These are phyloP conservation scores for Aspergillus flavus DNA, from an alignment of 2,329 filamentous ascomycete species.

Conservation along the genomic window DNA sequence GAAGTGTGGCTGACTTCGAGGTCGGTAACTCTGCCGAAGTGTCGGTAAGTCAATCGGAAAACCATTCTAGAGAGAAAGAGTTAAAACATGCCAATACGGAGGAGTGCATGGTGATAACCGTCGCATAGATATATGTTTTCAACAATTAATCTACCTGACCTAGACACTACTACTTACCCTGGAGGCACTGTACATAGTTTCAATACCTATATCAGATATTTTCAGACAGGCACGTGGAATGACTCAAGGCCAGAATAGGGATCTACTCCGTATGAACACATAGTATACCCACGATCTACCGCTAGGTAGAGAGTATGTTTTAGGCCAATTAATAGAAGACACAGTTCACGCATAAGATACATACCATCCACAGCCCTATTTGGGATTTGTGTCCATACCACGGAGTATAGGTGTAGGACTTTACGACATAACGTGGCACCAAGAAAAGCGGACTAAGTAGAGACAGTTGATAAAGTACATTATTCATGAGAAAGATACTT, in stretches of 20 bases:
- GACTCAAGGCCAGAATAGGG: background rate
- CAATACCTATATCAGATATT: background rate
- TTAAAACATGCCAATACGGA: background rate
- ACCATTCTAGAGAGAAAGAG: background rate
- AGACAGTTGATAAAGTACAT: constrained; percentile 2
- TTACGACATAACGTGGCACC: background rate
- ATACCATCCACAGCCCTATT: background rate
- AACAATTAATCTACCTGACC: no score
- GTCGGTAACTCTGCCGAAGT: background rate
- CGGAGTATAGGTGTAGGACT: background rate
- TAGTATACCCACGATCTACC: background rate
- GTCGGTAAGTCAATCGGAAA: background rate
- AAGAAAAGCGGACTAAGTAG: constrained; percentile 4
- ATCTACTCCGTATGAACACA: background rate
- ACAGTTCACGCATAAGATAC: background rate
- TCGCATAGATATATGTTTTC: no score
- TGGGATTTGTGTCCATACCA: background rate
- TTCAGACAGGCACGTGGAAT: background rate
- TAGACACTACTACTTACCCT: background rate
- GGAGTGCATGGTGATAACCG: background rate
- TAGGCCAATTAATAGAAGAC: background rate
- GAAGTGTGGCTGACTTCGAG: background rate
- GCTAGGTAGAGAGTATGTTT: background rate
- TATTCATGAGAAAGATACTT: constrained; percentile 1
- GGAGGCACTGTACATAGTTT: background rate